Evolutionary conservation across 495 filamentous ascomycete species (phyloP).

Genomic region (Xylaria longipes): DNA sequence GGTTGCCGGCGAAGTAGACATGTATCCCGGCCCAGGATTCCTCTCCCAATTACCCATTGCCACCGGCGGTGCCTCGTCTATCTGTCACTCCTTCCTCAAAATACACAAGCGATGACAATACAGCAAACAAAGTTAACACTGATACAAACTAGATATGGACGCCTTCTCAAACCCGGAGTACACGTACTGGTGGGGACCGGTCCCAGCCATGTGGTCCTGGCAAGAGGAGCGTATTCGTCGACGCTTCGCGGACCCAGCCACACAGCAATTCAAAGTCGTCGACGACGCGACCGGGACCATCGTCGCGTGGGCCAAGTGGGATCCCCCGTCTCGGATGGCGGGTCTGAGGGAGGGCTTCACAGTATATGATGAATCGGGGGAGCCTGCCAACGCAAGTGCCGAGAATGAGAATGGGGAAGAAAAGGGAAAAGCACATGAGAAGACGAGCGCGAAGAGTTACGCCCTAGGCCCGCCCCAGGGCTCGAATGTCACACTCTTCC

Average conservation of each 20-base stretch:
- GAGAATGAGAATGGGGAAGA: not conserved
- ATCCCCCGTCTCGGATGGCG: conserved; percentile 25
- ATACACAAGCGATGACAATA: not conserved
- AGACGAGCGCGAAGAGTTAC: conserved; percentile 10
- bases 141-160: conserved; percentile 27
- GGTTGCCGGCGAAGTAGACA: not conserved
- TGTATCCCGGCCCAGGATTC: not conserved
- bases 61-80: no score
- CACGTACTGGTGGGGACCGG: conserved; percentile 37
- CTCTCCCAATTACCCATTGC: not conserved
- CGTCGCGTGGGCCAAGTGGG: conserved; percentile 39
- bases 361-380: conserved; percentile 29
- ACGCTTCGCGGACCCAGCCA: conserved; percentile 32
- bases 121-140: not conserved
- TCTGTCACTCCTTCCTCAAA: not conserved
- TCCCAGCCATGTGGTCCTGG: conserved; percentile 30
- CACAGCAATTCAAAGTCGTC: conserved; percentile 38
- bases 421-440: not conserved
- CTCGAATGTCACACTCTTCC: conserved; percentile 26
- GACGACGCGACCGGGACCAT: conserved; percentile 25
- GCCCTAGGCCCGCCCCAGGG: conserved; percentile 27
- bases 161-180: conserved; percentile 35
- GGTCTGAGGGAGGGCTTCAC: conserved; percentile 30
- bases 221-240: conserved; percentile 27
- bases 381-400: not conserved